phyloP scores from a whole-genome alignment of 129 eudicot species.

The Smallanthus sonchifolius region DNA sequence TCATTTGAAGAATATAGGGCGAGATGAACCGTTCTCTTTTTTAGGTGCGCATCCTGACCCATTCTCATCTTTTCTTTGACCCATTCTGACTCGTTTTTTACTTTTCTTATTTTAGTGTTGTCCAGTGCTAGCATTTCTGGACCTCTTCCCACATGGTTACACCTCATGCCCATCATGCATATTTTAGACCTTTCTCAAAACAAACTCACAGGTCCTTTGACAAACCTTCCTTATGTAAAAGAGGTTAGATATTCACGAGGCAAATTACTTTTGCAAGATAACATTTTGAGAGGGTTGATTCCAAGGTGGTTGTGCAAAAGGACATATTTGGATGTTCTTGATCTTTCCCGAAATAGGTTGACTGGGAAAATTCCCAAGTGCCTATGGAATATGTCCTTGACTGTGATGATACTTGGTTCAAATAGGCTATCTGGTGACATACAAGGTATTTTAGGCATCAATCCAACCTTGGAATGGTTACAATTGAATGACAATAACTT shows the following conservation, averaged over 20 bases:
- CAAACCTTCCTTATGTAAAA: not conserved
- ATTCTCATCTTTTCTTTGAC: no score
- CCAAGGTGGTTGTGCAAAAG: conserved; percentile 12
- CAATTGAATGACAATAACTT: conserved; percentile 24
- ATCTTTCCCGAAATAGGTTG: conserved; percentile 22
- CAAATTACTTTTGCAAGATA: no score
- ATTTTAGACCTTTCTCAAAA: not conserved
- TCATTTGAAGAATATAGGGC: no score
- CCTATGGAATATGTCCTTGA: not conserved
- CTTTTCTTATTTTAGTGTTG: no score
- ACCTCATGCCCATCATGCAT: not conserved
- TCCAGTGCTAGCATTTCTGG: not conserved
- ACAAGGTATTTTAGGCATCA: conserved; percentile 2
- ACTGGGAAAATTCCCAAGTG: conserved; percentile 33
- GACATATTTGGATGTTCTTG: not conserved
- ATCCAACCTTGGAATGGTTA: not conserved
- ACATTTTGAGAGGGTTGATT: conserved; percentile 1
- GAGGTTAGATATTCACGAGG: not conserved
- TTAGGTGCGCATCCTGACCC: no score
- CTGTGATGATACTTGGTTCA: not conserved
- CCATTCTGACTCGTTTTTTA: no score
- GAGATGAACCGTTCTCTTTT: no score
- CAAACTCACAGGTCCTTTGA: conserved; percentile 1
- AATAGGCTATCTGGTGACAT: conserved; percentile 19
- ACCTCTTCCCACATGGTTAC: conserved; percentile 11